Base-by-base conservation (phyloP, 2,329 filamentous ascomycete species). In the Clarireedia monteithiana region DNA sequence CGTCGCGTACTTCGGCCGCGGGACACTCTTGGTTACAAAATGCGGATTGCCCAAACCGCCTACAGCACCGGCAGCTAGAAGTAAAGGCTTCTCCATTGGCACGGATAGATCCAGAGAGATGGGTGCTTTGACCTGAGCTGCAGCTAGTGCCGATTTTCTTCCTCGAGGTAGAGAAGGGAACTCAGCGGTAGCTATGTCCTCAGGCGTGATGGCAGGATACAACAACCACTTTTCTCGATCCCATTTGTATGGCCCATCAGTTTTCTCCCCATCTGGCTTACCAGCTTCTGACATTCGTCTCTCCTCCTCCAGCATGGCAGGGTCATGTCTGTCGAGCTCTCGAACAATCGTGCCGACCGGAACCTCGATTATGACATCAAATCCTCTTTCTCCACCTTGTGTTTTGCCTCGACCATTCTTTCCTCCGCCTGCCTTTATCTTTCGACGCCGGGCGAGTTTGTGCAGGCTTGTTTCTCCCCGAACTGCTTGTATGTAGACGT, bases 41-140 rank as follows among this genome's bases (percentile, higher is more conserved):
- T 96, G 91, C 5, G 94, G 89, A 67, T 99, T 99, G 10, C 94
- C 94, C 6, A 96, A 72, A 0, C 94, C 94, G 7, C 94, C 94
- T 59, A 95, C 81, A 5, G 90, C 91, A 6, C 94, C 94, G 0
- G 89, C 86, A 1, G 90, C 89, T 10, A 99, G 81, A 24, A 99
- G 77, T 62, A 96, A 84, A 0, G 94, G 94, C 48, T 83, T 81
- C 5, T 89, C 83, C 72, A 94, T 95, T 0, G 89, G 88, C 49
- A 83, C 78, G 49, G 84, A 85, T 12, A 91, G 75, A 68, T 91
- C 88, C 12, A 91, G 77, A 57, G 82, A 74, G 52, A 97, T 81
- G 1, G 90, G 90, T 0, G 80, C 80, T 9, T 82, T 72, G 0
- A 89, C 91, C 65, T 95, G 88, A 45, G 65, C 50, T 53, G 64